Percentiles rank a stretch among this genome's conserved stretches.
phyloP scores from a whole-genome alignment of 73 alveolate species.

The Paramecium octaurelia region DNA sequence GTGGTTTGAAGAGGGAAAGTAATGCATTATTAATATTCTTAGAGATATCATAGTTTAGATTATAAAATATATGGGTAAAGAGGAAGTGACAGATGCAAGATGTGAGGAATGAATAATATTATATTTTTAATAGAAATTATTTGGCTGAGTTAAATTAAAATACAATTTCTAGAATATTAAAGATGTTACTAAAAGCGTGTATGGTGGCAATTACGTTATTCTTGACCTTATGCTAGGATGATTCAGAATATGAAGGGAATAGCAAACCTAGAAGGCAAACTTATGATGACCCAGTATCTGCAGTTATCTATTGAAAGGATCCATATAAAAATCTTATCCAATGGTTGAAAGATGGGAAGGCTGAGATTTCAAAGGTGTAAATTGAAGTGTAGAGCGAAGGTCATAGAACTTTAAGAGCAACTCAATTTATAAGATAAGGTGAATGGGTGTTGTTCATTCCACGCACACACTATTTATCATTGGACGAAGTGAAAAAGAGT shows the following conservation, averaged over 20 bases:
- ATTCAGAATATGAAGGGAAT: neutral
- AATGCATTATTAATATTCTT: neutral
- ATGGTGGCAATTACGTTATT: neutral
- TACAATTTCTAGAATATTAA: neutral
- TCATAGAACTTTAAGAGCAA: slow-evolving; percentile 32
- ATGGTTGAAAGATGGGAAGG: slow-evolving; percentile 45
- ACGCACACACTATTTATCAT: slow-evolving; percentile 74
- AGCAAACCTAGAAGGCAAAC: neutral
- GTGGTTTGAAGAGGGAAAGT: neutral
- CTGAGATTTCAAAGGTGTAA: slow-evolving; percentile 19
- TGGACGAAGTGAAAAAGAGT: slow-evolving; percentile 86
- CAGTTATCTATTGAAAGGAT: neutral
- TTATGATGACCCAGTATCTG: slow-evolving; percentile 37
- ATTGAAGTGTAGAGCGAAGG: slow-evolving; percentile 38
- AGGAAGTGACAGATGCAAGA: neutral
- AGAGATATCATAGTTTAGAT: neutral
- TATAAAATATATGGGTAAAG: neutral
- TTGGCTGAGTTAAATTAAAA: neutral
- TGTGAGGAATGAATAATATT: neutral
- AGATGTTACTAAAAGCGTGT: neutral
- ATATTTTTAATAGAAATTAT: neutral
- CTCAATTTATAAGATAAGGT: slow-evolving; percentile 12
- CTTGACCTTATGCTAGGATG: neutral
- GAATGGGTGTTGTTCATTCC: slow-evolving; percentile 81
- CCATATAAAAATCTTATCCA: slow-evolving; percentile 3